These are phyloP conservation scores for Chalaropsis ovoidea DNA, from an alignment of 2,329 filamentous ascomycete species.

Conservation along the genomic window DNA sequence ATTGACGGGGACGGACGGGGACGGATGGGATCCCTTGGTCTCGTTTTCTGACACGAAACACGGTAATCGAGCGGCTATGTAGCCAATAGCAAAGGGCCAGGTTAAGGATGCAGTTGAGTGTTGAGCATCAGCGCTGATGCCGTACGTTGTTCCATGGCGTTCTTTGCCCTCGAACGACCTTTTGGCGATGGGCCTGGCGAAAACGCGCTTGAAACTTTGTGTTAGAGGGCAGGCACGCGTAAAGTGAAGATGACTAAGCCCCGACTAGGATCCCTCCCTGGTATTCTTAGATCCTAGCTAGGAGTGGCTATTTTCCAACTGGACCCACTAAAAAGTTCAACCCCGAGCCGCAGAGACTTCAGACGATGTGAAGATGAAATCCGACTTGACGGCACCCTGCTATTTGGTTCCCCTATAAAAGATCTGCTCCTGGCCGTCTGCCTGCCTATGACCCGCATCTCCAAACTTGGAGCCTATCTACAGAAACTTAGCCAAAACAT, in stretches of 20 bases:
- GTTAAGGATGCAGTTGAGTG: background rate
- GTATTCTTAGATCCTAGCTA: background rate
- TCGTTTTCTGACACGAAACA: background rate
- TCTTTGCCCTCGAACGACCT: background rate
- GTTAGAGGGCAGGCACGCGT: slow-evolving; percentile 3
- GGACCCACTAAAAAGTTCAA: slow-evolving; percentile 23
- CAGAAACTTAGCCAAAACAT: background rate
- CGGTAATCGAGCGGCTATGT: background rate
- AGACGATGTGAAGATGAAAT: background rate
- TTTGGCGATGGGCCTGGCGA: background rate
- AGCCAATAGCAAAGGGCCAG: background rate
- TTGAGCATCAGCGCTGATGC: background rate
- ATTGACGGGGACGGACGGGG: background rate
- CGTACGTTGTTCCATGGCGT: background rate
- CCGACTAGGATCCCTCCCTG: background rate
- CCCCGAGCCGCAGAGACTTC: slow-evolving; percentile 17
- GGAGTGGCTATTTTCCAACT: background rate
- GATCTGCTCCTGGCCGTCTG: background rate
- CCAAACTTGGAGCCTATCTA: background rate
- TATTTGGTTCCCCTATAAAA: no score
- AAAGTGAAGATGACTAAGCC: slow-evolving; percentile 17
- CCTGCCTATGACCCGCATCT: background rate
- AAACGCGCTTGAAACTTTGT: slow-evolving; percentile 3
- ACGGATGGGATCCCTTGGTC: background rate
- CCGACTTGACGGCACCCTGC: background rate